Evolutionary conservation across 2,329 filamentous ascomycete genomes (phyloP), one percentile per base, ranked within the genome.

Genomic region (Diaporthe ilicicola): DNA sequence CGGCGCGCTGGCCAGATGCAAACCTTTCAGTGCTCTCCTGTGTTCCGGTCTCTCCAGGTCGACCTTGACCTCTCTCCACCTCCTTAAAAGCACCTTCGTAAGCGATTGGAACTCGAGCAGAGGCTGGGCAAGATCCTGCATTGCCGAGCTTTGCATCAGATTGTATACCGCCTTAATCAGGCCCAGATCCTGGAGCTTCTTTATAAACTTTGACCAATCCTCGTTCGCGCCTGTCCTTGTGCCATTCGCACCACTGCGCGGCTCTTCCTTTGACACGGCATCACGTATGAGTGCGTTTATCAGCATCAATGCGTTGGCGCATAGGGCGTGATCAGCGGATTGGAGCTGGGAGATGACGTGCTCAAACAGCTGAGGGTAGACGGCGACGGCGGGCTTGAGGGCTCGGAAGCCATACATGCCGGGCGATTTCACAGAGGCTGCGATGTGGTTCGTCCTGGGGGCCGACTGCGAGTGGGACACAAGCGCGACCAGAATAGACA

Each of bases 121-220:
- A 15, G 96, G 94, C 77, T 95, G 93, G 13, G 94, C 94, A 68
- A 97, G 85, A 81, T 99, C 96, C 76, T 97, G 94, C 74, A 98
- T 85, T 2, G 94, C 92, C 34, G 94, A 95, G 77, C 95, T 95
- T 83, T 97, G 95, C 94, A 98, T 98, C 70, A 99, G 88, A 74
- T 90, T 90, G 81, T 94, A 98, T 17, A 97, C 95, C 12, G 94
- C 93, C 80, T 94, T 94, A 74, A 98, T 97, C 48, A 98, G 90
- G 0, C 95, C 96, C 37, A 98, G 83, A 81, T 98, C 95, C 81
- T 98, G 96, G 75, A 99, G 82, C 74, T 91, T 88, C 84, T 97
- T 97, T 81, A 99, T 95, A 77, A 98, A 97, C 77, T 93, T 96
- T 61, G 94, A 93, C 95, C 96, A 98, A 77, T 98, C 95, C 72